Evolutionary conservation across 1,284 basidiomycete species (phyloP).

Genomic region (Marasmius sp.): DNA sequence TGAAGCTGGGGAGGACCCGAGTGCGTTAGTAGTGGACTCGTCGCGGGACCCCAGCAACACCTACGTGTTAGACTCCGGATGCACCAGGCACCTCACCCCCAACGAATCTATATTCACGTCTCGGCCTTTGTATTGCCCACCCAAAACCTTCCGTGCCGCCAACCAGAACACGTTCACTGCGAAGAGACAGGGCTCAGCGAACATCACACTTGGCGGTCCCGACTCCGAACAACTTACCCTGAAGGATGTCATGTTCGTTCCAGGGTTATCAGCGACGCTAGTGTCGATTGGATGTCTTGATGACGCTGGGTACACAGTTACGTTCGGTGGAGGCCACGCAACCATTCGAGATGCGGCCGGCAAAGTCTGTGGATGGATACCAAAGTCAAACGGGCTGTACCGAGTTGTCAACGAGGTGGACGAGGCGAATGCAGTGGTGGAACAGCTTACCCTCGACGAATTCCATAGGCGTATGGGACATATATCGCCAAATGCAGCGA

Average conservation of each 20-base stretch:
- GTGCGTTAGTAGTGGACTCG: too few relatives aligned
- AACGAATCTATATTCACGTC: too few relatives aligned
- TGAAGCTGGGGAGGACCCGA: too few relatives aligned
- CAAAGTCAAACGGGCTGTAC: slow-evolving; percentile 12
- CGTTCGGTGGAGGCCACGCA: slow-evolving; percentile 14
- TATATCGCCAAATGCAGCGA: slow-evolving; percentile 11
- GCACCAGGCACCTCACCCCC: too few relatives aligned
- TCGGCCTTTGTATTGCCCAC: too few relatives aligned
- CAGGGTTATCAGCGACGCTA: slow-evolving; percentile 20
- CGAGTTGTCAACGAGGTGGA: slow-evolving; percentile 4
- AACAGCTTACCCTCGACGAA: slow-evolving; percentile 7
- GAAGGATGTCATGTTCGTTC: slow-evolving; percentile 22
- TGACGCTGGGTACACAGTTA: slow-evolving; percentile 17
- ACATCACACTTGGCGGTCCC: slow-evolving; percentile 19
- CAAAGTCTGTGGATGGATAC: slow-evolving; percentile 4
- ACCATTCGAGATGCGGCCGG: slow-evolving; percentile 4
- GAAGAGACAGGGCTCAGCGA: slow-evolving; percentile 15
- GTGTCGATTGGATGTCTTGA: slow-evolving; percentile 23
- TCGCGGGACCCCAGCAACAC: too few relatives aligned
- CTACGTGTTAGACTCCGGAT: too few relatives aligned
- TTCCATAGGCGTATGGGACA: slow-evolving; percentile 19
- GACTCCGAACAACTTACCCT: slow-evolving; percentile 16
- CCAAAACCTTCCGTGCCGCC: slow-evolving; percentile 12
- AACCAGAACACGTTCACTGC: slow-evolving; percentile 14
- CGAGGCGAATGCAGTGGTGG: not conserved